A percentile compares a stretch with the other conserved stretches of the same genome.
phyloP scores from a whole-genome alignment of 2,329 filamentous ascomycete species.

The Pleomassaria siparia region DNA sequence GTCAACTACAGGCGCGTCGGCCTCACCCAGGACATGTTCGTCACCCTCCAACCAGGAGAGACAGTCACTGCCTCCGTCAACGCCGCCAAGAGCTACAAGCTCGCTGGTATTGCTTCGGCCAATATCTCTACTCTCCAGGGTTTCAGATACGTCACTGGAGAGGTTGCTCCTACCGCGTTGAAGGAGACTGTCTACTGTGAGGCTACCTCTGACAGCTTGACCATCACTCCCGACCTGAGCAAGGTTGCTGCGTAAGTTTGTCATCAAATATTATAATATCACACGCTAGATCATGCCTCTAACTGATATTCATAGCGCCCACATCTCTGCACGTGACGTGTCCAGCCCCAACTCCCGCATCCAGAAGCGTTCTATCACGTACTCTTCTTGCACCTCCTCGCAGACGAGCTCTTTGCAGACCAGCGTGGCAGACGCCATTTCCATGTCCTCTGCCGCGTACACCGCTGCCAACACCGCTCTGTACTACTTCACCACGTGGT shows the following conservation, averaged over 20 bases:
- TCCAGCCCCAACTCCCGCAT: background rate
- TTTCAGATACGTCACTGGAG: background rate
- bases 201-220: background rate
- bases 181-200: background rate
- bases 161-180: background rate
- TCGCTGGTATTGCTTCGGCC: background rate
- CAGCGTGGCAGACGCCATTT: constrained; percentile 1
- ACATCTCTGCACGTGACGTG: background rate
- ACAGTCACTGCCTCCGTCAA: constrained; percentile 1
- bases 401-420: background rate
- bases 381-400: background rate
- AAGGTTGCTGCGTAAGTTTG: background rate
- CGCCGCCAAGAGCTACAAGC: background rate
- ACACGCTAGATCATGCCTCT: background rate
- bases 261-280: background rate
- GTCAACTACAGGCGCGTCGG: background rate
- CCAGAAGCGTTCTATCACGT: background rate
- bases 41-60: background rate
- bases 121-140: background rate
- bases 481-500: constrained; percentile 1
- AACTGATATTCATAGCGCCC: background rate
- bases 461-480: background rate
- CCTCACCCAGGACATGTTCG: background rate
- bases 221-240: constrained; percentile 1
- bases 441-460: background rate